Conservation (phyloP, 495 filamentous ascomycete species). For the Aspergillus biplanus region DNA sequence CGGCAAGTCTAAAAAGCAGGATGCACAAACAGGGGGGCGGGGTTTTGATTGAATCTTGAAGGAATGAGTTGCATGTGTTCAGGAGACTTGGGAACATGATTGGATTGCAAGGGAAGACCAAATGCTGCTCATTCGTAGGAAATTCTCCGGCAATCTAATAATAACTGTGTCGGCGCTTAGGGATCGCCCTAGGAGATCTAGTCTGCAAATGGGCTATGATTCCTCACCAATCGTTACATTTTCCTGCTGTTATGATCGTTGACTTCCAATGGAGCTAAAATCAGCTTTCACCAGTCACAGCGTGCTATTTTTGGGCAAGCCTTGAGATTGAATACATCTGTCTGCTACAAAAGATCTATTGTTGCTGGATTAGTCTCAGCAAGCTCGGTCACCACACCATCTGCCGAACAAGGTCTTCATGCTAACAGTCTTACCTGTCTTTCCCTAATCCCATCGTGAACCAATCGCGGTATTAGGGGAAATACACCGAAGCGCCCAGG, state of each 20-base stretch:
- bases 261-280: constrained; percentile 4
- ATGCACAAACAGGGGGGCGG: neutral
- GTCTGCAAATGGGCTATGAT: constrained; percentile 29
- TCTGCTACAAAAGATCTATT: neutral
- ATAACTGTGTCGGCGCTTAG: constrained; percentile 25
- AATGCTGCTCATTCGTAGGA: constrained; percentile 18
- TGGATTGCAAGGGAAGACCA: constrained; percentile 18
- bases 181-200: constrained; percentile 30
- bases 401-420: neutral
- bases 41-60: constrained; percentile 7
- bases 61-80: constrained; percentile 17
- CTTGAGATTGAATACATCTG: neutral
- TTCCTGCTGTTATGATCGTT: neutral
- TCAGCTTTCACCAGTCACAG: constrained; percentile 9
- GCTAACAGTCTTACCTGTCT: neutral
- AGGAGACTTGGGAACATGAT: constrained; percentile 12
- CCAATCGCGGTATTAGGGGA: constrained; percentile 4
- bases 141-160: constrained; percentile 19
- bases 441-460: neutral
- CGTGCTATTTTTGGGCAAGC: constrained; percentile 17
- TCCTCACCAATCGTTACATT: neutral
- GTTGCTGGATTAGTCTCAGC: neutral
- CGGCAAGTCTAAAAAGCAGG: constrained; percentile 7
- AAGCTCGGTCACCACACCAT: neutral
- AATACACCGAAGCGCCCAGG: constrained; percentile 16